Percentiles rank a stretch among this genome's conserved stretches.
These are phyloP conservation scores for Schizochytrium sp. DNA, from an alignment of 108 stramenopile genomes.

Conservation along the genomic window DNA sequence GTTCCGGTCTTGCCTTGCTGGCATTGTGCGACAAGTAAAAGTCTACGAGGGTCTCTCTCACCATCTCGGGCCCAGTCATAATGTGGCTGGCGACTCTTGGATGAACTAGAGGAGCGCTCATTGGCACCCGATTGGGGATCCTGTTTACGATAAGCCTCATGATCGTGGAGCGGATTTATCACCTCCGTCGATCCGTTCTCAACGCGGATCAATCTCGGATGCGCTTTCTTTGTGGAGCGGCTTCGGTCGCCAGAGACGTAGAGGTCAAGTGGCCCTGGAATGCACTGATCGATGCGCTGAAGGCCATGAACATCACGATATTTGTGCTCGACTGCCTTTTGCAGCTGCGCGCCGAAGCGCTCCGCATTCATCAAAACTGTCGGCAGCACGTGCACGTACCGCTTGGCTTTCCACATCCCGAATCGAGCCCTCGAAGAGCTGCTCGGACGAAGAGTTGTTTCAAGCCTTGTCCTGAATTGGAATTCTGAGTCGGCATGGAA, in stretches of 20 bases:
- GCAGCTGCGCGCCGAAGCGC: not conserved
- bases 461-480: not conserved
- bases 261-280: not conserved
- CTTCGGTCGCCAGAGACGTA: not conserved
- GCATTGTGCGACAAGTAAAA: no score
- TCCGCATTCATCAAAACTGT: not conserved
- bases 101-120: no score
- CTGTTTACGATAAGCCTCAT: no score
- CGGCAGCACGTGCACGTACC: not conserved
- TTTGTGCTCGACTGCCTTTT: not conserved
- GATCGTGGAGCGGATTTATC: no score
- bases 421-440: not conserved
- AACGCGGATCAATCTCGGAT: no score
- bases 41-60: no score
- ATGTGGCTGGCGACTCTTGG: no score
- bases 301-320: not conserved
- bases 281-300: not conserved
- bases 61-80: no score
- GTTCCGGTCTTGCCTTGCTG: no score
- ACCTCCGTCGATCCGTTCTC: no score
- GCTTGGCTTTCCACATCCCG: not conserved
- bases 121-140: no score
- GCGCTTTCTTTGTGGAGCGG: no score
- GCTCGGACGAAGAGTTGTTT: not conserved
- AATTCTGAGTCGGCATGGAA: not conserved